Base-by-base conservation (phyloP, 139 green algal species). In the Marvania coccoides region DNA sequence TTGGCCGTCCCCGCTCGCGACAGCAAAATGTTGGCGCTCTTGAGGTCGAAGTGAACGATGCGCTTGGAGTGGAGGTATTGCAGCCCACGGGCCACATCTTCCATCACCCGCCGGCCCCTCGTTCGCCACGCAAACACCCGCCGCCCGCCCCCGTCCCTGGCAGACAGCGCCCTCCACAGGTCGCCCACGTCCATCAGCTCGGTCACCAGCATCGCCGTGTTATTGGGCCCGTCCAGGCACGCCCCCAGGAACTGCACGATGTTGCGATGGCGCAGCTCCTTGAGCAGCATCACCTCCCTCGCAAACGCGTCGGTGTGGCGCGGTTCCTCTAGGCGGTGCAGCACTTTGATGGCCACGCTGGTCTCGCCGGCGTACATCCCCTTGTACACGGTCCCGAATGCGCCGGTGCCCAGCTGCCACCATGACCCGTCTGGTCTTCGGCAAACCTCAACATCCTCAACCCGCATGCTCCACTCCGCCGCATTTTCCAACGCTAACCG, bases 331-430 rank as follows among this genome's bases (percentile, higher is more conserved):
- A 63, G 3, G 33, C 40, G 38, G 54, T 74, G 65, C 74, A 70
- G 70, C 61, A 90, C 66, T 67, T 91, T 91, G 45, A 92, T 76
- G 2, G 86, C 86, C 38, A 92, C 82, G 47, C 86, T 78, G 26
- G 88, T 74, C 12, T 79, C 72, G 13, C 78, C 80, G 54, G 86
- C 79, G 82, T 88, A 88, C 1, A 88, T 39, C 1, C 80, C 86
- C 63, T 86, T 88, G 74, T 88, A 88, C 33, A 77, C 73, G 34
- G 60, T 73, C 47, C 75, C 75, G 65, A 72, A 82, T 8, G 45
- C 71, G 48, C 75, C 75, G n/a, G 42, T 70, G 34, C 75, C 75
- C 14, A 82, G 53, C 51, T 76, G 71, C 71, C 65, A 76, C 34
- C 39, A 71, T 36, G 33, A 42, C 42, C 70, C 70, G 55, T 78